phyloP scores from a whole-genome alignment of 345 rosid species.

The Gossypium anomalum region DNA sequence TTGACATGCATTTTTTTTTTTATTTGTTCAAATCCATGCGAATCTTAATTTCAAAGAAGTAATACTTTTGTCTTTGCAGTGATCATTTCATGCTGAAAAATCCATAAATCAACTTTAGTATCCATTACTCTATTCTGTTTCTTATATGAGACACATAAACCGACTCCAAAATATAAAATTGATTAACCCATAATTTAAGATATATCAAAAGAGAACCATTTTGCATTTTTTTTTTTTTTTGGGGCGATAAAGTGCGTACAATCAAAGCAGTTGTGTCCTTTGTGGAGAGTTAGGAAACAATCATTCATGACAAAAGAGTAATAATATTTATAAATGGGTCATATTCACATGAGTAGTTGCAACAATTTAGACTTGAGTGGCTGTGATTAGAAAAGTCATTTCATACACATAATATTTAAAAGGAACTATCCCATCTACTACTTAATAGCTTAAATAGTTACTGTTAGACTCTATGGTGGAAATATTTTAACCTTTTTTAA shows the following conservation, averaged over 20 bases:
- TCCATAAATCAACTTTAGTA: slow-evolving; percentile 17
- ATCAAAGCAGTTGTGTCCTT: background rate
- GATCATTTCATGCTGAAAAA: slow-evolving; percentile 1
- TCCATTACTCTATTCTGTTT: slow-evolving; percentile 11
- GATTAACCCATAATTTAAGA: background rate
- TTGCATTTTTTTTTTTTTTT: background rate
- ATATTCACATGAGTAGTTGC: slow-evolving; percentile 8
- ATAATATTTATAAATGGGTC: background rate
- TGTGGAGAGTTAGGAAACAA: background rate
- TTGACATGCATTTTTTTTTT: slow-evolving; percentile 23
- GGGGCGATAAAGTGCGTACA: background rate
- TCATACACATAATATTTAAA: background rate
- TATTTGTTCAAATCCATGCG: no score
- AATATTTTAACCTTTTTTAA: background rate
- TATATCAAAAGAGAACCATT: background rate
- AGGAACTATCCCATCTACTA: background rate
- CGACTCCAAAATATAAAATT: slow-evolving; percentile 18
- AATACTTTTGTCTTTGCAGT: no score
- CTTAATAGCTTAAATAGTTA: background rate
- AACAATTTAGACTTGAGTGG: slow-evolving; percentile 2
- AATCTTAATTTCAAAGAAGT: no score
- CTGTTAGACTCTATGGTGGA: background rate
- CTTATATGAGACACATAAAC: background rate
- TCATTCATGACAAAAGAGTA: background rate
- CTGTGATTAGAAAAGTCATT: background rate